Base-by-base conservation (phyloP, 139 green algal species). In the Parachlorella kessleri region DNA sequence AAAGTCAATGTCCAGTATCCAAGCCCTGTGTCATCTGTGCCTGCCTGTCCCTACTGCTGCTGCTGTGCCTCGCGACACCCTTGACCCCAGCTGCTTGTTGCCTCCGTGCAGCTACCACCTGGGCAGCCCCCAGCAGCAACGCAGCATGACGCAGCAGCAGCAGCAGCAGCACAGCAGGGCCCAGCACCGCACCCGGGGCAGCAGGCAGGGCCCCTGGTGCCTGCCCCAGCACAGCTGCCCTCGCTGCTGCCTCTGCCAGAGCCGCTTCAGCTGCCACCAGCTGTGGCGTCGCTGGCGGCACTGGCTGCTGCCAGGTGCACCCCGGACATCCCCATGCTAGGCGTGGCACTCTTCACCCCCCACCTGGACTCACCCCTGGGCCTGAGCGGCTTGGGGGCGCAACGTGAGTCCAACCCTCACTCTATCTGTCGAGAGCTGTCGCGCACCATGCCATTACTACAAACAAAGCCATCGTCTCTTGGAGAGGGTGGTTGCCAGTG, bases 311-410 rank as follows among this genome's bases (percentile, higher is more conserved):
- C 28, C 63, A 68, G 8, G 28, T 37, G 63, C 2, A 81, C 75
- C 3, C 75, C 75, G 3, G 75, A 81, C 35, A 75, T 81, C 28
- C 66, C 42, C 26, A 81, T 81, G 75, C 75, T 81, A 41, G 75
- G 75, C 28, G 48, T 81, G 42, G 48, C 75, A 28, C 75, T 81
- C 33, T 81, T 81, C 75, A 74, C 75, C 0, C 75, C 75, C 3
- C 53, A 75, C 75, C 72, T 66, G 1, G 64, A 81, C 59, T 65
- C 71, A 8, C 6, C n/a, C 53, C 0, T 18, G 3, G 14, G 3
- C 3, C n/a, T 9, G 2, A 4, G 39, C 2, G 3, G 3, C 7
- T 7, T 9, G 39, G 4, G 6, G 10, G 70, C 4, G 41, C 40
- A 66, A 40, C 40, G 9, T 40, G 41, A 26, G 30, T 53, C 66